Percentiles rank a stretch among this genome's conserved stretches.
Conservation (phyloP, 352 stramenopile genomes). For the Plasmopara viticola region DNA sequence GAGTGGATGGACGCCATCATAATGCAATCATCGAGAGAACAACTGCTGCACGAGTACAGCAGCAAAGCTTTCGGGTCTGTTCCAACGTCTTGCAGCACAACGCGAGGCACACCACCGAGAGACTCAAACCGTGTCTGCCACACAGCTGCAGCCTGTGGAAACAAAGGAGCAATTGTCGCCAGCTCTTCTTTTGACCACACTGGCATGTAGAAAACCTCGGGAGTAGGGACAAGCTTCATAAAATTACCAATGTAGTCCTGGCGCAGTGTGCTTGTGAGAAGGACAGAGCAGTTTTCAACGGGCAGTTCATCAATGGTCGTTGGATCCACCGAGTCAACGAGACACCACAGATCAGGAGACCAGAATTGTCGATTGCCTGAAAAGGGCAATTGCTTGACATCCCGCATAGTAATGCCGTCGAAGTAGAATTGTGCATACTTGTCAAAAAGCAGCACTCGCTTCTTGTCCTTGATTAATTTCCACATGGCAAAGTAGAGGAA, state of each 20-base stretch:
- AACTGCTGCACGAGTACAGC: background rate
- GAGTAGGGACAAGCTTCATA: background rate
- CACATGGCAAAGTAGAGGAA: conserved; percentile 1
- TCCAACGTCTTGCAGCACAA: background rate
- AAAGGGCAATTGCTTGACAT: background rate
- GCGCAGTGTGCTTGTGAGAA: conserved; percentile 2
- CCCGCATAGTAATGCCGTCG: background rate
- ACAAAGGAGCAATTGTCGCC: background rate
- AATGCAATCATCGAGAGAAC: background rate
- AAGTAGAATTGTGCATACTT: background rate
- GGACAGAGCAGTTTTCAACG: background rate
- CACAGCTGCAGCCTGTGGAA: background rate
- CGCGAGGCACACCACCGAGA: background rate
- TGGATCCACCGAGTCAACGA: conserved; percentile 3
- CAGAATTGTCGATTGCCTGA: background rate
- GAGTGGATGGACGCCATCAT: background rate
- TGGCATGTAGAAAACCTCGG: conserved; percentile 1
- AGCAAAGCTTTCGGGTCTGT: background rate
- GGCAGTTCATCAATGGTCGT: background rate
- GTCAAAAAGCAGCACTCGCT: conserved; percentile 2
- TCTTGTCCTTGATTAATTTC: conserved; percentile 1
- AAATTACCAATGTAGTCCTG: background rate
- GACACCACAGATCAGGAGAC: conserved; percentile 2
- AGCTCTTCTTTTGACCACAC: conserved; percentile 1
- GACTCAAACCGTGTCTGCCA: background rate